phyloP scores from a whole-genome alignment of 2,329 filamentous ascomycete genomes.

The Monosporascus sp. region DNA sequence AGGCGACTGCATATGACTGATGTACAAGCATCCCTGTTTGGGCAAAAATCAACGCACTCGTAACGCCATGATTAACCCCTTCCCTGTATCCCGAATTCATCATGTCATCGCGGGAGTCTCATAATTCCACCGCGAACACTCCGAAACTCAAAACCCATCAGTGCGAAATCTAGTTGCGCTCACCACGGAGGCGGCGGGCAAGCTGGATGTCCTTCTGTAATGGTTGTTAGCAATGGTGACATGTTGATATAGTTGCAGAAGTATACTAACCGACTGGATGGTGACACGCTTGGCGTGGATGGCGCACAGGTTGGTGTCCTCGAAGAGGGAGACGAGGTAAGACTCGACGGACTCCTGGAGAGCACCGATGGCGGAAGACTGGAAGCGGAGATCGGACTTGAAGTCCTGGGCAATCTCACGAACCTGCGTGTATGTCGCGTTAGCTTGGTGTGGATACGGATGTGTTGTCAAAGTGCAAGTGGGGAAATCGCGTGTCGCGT shows the following conservation, averaged over 20 bases:
- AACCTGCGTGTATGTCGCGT: slow-evolving; percentile 41
- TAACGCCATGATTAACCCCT: slow-evolving; percentile 37
- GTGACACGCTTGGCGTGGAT: slow-evolving; percentile 99
- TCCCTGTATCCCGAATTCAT: slow-evolving; percentile 34
- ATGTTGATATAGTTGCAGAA: background rate
- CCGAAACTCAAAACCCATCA: slow-evolving; percentile 16
- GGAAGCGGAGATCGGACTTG: slow-evolving; percentile 94
- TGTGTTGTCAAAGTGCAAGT: background rate
- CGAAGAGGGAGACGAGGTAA: slow-evolving; percentile 95
- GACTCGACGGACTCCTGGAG: slow-evolving; percentile 98
- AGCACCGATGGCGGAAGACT: slow-evolving; percentile 94
- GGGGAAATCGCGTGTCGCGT: background rate
- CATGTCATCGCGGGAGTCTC: slow-evolving; percentile 35
- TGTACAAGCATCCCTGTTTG: slow-evolving; percentile 33
- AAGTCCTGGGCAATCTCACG: slow-evolving; percentile 96
- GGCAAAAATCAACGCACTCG: slow-evolving; percentile 32
- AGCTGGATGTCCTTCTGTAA: slow-evolving; percentile 88
- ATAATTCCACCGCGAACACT: slow-evolving; percentile 30
- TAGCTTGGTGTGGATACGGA: slow-evolving; percentile 8
- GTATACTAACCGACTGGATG: slow-evolving; percentile 64
- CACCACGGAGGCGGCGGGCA: slow-evolving; percentile 88
- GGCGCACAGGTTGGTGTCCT: slow-evolving; percentile 97
- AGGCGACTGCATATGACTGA: slow-evolving; percentile 31
- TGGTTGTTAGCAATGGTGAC: slow-evolving; percentile 29
- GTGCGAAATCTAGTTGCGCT: slow-evolving; percentile 65